Conservation (phyloP, 108 stramenopile species). For the Skeletonema grethae region DNA sequence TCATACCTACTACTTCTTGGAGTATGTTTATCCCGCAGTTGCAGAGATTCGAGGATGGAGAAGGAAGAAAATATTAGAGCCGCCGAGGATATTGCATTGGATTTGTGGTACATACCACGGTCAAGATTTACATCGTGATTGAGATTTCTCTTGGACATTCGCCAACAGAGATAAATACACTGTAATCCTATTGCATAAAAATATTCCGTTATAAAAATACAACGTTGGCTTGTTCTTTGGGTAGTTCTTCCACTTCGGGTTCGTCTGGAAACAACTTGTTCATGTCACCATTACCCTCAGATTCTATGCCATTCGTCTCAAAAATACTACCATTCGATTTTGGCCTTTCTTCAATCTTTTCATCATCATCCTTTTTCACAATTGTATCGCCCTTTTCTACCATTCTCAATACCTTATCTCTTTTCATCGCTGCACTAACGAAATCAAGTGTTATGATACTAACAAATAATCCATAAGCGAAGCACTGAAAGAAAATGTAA, state of each 20-base stretch:
- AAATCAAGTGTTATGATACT: slow-evolving; percentile 46
- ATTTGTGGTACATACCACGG: slow-evolving; percentile 69
- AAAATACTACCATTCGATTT: not conserved
- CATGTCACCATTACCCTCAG: not conserved
- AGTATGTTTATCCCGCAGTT: slow-evolving; percentile 94
- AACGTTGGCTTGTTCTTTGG: slow-evolving; percentile 7
- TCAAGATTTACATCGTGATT: slow-evolving; percentile 39
- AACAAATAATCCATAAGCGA: slow-evolving; percentile 77
- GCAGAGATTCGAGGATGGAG: slow-evolving; percentile 93
- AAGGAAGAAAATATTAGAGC: slow-evolving; percentile 73
- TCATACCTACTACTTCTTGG: slow-evolving; percentile 96
- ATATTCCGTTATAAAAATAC: slow-evolving; percentile 24
- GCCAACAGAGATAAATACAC: not conserved
- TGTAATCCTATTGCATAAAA: not conserved
- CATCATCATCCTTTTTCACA: slow-evolving; percentile 11
- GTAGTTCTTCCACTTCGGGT: not conserved
- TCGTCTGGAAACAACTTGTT: not conserved
- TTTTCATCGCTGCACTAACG: slow-evolving; percentile 43
- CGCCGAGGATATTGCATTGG: slow-evolving; percentile 76
- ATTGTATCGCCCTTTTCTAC: slow-evolving; percentile 27
- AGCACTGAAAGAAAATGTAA: slow-evolving; percentile 83
- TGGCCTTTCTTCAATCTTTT: not conserved
- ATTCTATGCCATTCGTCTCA: not conserved
- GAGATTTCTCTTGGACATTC: not conserved
- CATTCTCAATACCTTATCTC: slow-evolving; percentile 55